Conservation (phyloP, 352 stramenopile genomes). For the Chloridella minuta region DNA sequence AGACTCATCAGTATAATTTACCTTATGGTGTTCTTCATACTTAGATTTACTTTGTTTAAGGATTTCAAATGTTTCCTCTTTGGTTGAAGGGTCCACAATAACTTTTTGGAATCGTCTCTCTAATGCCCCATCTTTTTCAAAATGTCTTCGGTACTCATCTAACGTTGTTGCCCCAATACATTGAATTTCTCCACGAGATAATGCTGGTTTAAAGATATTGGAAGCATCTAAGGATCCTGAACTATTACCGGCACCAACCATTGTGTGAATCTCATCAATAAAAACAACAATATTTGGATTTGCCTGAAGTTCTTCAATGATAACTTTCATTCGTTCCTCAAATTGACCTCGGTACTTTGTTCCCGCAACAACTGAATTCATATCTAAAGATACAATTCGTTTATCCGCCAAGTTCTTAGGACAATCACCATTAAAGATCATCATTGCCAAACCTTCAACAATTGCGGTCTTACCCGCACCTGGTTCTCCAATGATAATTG, state of each 20-base stretch:
- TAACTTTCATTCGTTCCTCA: slow-evolving; percentile 70
- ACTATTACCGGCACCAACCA: slow-evolving; percentile 58
- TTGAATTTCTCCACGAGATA: slow-evolving; percentile 65
- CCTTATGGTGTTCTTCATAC: not conserved
- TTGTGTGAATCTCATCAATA: slow-evolving; percentile 83
- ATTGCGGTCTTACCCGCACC: slow-evolving; percentile 71
- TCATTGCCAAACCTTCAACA: slow-evolving; percentile 60
- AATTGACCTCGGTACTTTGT: slow-evolving; percentile 94
- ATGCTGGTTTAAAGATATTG: slow-evolving; percentile 85
- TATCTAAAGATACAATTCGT: slow-evolving; percentile 60
- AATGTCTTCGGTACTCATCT: slow-evolving; percentile 81
- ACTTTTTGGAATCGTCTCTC: slow-evolving; percentile 74
- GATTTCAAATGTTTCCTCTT: not conserved
- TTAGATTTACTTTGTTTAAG: not conserved
- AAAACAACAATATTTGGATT: slow-evolving; percentile 86
- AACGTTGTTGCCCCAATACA: slow-evolving; percentile 88
- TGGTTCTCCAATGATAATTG: slow-evolving; percentile 74
- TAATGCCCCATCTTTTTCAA: slow-evolving; percentile 91
- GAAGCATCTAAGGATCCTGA: slow-evolving; percentile 73
- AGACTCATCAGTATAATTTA: slow-evolving; percentile 33
- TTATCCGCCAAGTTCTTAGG: slow-evolving; percentile 29
- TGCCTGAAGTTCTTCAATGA: slow-evolving; percentile 59
- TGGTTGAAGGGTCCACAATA: not conserved
- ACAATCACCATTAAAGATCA: slow-evolving; percentile 74
- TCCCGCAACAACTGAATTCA: slow-evolving; percentile 70